Evolutionary conservation across 2,329 filamentous ascomycete genomes (phyloP), one percentile per base, ranked within the genome.

Genomic region (Colletotrichum paranaense): DNA sequence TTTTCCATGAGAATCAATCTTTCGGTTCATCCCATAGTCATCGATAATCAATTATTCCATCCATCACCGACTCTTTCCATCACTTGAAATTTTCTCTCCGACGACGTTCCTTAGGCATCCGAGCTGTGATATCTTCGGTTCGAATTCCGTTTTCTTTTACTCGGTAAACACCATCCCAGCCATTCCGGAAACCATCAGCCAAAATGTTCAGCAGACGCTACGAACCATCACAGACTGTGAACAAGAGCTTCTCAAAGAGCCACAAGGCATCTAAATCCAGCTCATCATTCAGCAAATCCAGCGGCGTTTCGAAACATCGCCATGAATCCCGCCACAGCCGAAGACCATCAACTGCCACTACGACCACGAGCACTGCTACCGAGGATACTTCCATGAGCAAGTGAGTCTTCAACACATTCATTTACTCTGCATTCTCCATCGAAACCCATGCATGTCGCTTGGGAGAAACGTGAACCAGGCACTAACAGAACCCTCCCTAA

Each of bases 251-350:
- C 72, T 87, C 87, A 65, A 90, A 88, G 75, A 81, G 85, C 74
- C 85, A 88, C 68, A 88, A 88, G 74, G 77, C 78, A 28, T 84
- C 81, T 76, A 89, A 87, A 76, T 87, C 88, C 5, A 88, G 81
- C 77, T 84, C 87, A 2, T 90, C 88, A 1, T 89, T 90, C 78
- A 88, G 84, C 79, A 90, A 88, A 75, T 86, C 86, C 28, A 82
- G 84, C 55, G 88, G 89, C 2, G 82, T 91, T 19, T 86, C 86
- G 32, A 91, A 91, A 79, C 83, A 85, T 75, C 86, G 88, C 73
- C 87, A 88, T 79, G 88, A 90, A 58, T 83, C 86, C 70, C 83
- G 81, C 38, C 79, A 81, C 52, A 84, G 84, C 56, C 85, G 87
- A 46, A 85, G 88, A 22, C 86, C 87, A 38, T 83, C 84, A 3